Evolutionary conservation across 306 rosid species (phyloP).

Genomic region (Senna tora): DNA sequence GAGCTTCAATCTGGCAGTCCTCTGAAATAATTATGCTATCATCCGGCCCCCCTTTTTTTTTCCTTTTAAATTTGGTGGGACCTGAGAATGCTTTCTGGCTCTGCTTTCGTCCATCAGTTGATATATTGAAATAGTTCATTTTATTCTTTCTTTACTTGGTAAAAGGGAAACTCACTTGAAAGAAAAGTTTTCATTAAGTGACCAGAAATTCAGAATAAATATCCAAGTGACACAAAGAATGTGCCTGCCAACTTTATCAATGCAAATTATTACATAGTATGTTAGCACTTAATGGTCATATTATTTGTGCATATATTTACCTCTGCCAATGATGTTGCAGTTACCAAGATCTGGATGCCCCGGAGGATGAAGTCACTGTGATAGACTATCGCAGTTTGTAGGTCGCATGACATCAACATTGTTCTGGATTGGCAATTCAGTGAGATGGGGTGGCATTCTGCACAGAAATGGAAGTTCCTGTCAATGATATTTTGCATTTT

Average conservation of each 20-base stretch:
- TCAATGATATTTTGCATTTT: slow-evolving; percentile 4
- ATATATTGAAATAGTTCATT: slow-evolving; percentile 2
- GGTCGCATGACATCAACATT: neutral
- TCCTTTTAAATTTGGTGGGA: neutral
- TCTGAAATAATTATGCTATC: slow-evolving; percentile 16
- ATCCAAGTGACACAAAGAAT: slow-evolving; percentile 11
- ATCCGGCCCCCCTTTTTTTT: neutral
- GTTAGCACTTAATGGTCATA: slow-evolving; percentile 9
- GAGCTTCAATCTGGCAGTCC: slow-evolving; percentile 24
- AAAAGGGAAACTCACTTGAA: slow-evolving; percentile 6
- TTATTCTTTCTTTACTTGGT: slow-evolving; percentile 6
- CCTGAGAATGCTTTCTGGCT: neutral
- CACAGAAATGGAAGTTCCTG: slow-evolving; percentile 25
- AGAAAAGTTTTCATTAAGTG: neutral
- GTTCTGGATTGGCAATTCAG: slow-evolving; percentile 17
- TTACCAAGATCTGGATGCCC: slow-evolving; percentile 97
- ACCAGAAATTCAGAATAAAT: slow-evolving; percentile 15
- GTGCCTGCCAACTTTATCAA: slow-evolving; percentile 17
- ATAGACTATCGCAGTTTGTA: slow-evolving; percentile 97
- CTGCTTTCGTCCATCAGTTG: slow-evolving; percentile 6
- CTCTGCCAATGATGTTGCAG: slow-evolving; percentile 52
- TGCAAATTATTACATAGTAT: neutral
- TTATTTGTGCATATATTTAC: slow-evolving; percentile 13
- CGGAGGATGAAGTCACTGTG: slow-evolving; percentile 96
- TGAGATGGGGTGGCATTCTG: slow-evolving; percentile 21